Conservation (phyloP, 257 asterid species). For the Solanum rostratum region DNA sequence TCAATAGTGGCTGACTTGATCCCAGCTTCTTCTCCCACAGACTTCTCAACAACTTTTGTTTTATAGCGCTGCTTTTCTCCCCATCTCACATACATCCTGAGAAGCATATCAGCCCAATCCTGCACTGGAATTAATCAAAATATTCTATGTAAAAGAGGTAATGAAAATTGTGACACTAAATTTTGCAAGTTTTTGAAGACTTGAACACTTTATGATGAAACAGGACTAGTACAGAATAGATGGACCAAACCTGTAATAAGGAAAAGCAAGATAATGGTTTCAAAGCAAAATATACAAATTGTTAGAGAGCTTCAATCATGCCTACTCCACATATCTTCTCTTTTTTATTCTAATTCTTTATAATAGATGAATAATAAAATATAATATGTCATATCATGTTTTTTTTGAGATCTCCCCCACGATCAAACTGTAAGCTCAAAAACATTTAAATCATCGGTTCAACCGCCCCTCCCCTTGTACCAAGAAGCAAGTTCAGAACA, state of each 20-base stretch:
- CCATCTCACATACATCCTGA: slow-evolving; percentile 96
- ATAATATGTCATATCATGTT: background rate
- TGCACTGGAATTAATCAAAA: slow-evolving; percentile 78
- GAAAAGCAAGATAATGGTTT: background rate
- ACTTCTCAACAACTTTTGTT: slow-evolving; percentile 81
- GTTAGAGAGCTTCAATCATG: background rate
- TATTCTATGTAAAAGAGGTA: slow-evolving; percentile 13
- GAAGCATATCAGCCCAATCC: slow-evolving; percentile 99
- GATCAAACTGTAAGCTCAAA: background rate
- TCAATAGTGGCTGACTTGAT: slow-evolving; percentile 87
- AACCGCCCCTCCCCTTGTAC: no score
- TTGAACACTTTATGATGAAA: background rate
- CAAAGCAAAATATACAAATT: background rate
- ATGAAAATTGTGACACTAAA: background rate
- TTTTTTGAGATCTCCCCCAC: background rate
- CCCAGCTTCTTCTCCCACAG: slow-evolving; percentile 96
- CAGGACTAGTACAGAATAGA: background rate
- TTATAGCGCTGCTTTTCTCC: slow-evolving; percentile 83
- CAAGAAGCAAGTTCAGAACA: no score
- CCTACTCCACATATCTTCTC: background rate
- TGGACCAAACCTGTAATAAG: background rate
- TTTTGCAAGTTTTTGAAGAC: background rate
- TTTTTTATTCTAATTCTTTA: no score
- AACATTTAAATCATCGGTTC: background rate
- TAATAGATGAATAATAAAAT: background rate